Evolutionary conservation across 257 asterid genomes (phyloP).

Genomic region (Przewalskia tangutica): DNA sequence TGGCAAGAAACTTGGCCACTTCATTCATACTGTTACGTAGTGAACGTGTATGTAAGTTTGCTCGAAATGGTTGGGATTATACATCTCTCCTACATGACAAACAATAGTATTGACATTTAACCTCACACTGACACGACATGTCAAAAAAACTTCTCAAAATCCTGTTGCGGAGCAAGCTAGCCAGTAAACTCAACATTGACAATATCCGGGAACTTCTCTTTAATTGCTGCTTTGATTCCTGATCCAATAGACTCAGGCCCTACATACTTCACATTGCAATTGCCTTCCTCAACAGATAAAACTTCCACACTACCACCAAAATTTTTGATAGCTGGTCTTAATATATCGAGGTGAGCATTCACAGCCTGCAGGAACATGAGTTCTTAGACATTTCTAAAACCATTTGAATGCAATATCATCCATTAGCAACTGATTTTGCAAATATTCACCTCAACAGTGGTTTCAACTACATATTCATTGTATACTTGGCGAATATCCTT

Average conservation of each 20-base stretch:
- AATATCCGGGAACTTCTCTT: slow-evolving; percentile 81
- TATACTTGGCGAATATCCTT: slow-evolving; percentile 72
- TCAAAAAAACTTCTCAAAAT: neutral
- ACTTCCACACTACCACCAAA: slow-evolving; percentile 81
- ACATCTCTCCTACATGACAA: neutral
- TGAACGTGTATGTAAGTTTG: neutral
- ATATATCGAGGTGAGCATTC: slow-evolving; percentile 58
- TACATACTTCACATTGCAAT: slow-evolving; percentile 50
- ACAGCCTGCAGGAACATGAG: slow-evolving; percentile 47
- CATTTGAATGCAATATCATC: neutral
- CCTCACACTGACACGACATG: neutral
- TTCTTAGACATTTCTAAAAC: neutral
- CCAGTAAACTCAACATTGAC: slow-evolving; percentile 47
- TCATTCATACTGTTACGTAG: neutral
- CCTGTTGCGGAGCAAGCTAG: slow-evolving; percentile 13
- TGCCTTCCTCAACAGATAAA: slow-evolving; percentile 49
- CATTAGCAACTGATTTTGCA: neutral
- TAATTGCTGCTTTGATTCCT: slow-evolving; percentile 87
- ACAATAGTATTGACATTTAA: neutral
- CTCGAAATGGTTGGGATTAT: neutral
- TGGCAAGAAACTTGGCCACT: neutral
- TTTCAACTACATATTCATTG: slow-evolving; percentile 29
- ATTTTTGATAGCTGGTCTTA: slow-evolving; percentile 86
- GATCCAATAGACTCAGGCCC: slow-evolving; percentile 87
- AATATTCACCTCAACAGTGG: slow-evolving; percentile 53